These are phyloP conservation scores for Fusarium torulosum DNA, from an alignment of 2,329 filamentous ascomycete species.

Conservation along the genomic window DNA sequence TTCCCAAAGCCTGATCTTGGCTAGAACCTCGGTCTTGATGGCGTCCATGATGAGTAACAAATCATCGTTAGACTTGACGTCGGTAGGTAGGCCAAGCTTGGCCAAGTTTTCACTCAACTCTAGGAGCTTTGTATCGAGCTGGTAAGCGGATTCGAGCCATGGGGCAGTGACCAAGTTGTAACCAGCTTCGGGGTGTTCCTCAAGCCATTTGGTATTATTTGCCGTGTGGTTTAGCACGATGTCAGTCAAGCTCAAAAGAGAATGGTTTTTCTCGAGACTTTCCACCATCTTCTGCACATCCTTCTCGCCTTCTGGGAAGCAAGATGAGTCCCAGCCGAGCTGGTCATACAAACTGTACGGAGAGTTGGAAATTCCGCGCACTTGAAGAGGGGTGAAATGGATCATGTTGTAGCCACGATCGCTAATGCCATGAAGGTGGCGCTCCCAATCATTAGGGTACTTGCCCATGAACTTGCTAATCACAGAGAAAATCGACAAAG, in stretches of 20 bases:
- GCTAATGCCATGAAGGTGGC: constrained; percentile 87
- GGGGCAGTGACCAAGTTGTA: constrained; percentile 95
- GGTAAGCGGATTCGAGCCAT: constrained; percentile 74
- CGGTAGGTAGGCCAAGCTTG: constrained; percentile 79
- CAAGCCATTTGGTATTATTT: constrained; percentile 92
- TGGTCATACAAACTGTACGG: constrained; percentile 98
- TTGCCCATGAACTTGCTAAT: constrained; percentile 99
- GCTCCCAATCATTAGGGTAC: constrained; percentile 91
- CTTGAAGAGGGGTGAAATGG: constrained; percentile 95
- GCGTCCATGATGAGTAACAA: constrained; percentile 85
- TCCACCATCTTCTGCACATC: constrained; percentile 82
- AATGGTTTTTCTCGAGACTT: constrained; percentile 86
- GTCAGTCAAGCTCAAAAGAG: constrained; percentile 89
- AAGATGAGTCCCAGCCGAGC: constrained; percentile 81
- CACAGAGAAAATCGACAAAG: constrained; percentile 90
- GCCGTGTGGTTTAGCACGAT: constrained; percentile 99
- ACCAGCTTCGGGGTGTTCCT: constrained; percentile 93
- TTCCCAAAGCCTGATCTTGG: constrained; percentile 86
- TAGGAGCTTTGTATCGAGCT: constrained; percentile 72
- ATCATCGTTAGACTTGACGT: constrained; percentile 77
- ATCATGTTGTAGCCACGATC: constrained; percentile 98
- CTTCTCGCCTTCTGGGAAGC: constrained; percentile 86
- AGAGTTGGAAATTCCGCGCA: constrained; percentile 90
- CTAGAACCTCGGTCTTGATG: constrained; percentile 84
- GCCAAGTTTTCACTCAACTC: constrained; percentile 82